phyloP scores from a whole-genome alignment of 441 rosid genomes.

The Syzygium syzygioides region DNA sequence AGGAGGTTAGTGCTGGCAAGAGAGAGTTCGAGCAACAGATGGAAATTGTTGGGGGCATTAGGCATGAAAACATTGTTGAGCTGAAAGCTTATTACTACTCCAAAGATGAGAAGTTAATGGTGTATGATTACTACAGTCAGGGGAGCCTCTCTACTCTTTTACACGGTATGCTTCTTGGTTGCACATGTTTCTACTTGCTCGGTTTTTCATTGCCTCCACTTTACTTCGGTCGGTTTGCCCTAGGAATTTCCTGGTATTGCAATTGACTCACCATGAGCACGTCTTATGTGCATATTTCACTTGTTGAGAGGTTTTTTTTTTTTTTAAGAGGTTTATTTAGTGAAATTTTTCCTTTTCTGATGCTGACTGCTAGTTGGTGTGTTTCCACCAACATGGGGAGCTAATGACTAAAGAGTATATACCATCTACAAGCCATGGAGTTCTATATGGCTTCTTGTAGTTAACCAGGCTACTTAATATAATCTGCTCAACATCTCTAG shows the following conservation, averaged over 20 bases:
- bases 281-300: not conserved
- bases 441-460: not conserved
- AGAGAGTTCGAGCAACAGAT: conserved; percentile 18
- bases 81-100: conserved; percentile 16
- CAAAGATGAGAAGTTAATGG: conserved; percentile 15
- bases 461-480: not conserved
- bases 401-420: not conserved
- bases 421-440: not conserved
- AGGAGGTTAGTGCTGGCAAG: conserved; percentile 9
- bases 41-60: conserved; percentile 14
- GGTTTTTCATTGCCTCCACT: not conserved
- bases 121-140: conserved; percentile 10
- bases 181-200: not conserved
- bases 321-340: not conserved
- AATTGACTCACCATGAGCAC: not conserved
- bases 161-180: conserved; percentile 1
- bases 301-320: not conserved
- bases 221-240: not conserved
- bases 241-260: not conserved
- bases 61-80: conserved; percentile 13
- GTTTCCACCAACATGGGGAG: not conserved
- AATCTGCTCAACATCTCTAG: not conserved
- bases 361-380: not conserved
- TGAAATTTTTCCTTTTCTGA: not conserved
- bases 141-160: conserved; percentile 10